Conservation (phyloP, 257 asterid genomes). For the Solanum habrochaites region DNA sequence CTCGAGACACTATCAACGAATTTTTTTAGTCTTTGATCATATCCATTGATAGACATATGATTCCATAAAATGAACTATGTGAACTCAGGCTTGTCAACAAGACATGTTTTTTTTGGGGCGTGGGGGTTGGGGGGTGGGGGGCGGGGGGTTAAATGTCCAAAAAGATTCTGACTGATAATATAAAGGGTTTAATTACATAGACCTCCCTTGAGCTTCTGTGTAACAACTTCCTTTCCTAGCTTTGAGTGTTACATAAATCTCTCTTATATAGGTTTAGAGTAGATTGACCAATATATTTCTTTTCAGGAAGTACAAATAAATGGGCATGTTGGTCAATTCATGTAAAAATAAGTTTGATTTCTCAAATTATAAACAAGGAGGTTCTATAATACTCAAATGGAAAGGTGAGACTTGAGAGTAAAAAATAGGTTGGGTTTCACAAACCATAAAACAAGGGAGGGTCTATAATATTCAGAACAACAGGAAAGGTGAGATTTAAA, state of each 20-base stretch:
- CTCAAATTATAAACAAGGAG: background rate
- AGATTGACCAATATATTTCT: background rate
- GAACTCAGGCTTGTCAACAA: background rate
- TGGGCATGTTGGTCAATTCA: background rate
- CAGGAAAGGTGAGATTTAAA: background rate
- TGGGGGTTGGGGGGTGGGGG: too few species aligned
- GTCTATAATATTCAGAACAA: background rate
- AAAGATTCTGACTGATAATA: background rate
- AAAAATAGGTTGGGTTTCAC: background rate
- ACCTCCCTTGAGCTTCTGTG: background rate
- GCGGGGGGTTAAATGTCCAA: background rate
- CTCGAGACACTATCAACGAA: background rate
- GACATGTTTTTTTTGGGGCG: background rate
- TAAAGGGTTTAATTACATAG: background rate
- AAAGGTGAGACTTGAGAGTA: background rate
- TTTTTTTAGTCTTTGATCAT: background rate
- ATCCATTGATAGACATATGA: background rate
- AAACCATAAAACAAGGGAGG: background rate
- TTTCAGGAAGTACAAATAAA: background rate
- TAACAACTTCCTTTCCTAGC: background rate
- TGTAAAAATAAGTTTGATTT: background rate
- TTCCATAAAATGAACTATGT: background rate
- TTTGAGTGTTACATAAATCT: background rate
- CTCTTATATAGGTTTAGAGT: background rate
- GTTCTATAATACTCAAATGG: background rate